A percentile compares a stretch with the other conserved stretches of the same genome.
These are phyloP conservation scores for Verticillium zaregamsianum DNA, from an alignment of 2,329 filamentous ascomycete species.

Conservation along the genomic window DNA sequence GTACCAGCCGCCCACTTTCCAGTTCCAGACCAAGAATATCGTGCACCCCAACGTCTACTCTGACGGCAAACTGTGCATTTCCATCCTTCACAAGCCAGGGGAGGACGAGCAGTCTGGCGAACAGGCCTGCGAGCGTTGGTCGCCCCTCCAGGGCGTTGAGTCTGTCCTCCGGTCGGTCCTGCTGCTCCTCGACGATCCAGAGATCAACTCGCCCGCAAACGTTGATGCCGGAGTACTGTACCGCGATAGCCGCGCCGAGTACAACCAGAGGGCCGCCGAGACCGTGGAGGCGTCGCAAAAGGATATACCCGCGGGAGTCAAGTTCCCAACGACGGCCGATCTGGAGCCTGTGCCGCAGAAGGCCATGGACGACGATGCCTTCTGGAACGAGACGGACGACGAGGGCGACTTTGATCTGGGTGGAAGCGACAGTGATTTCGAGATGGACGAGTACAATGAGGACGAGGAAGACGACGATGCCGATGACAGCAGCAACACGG, in stretches of 20 bases:
- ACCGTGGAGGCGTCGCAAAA: slow-evolving; percentile 70
- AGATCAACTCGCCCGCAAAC: slow-evolving; percentile 90
- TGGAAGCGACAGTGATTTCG: slow-evolving; percentile 65
- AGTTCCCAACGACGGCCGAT: slow-evolving; percentile 75
- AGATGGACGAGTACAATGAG: slow-evolving; percentile 55
- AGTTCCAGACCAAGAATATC: slow-evolving; percentile 69
- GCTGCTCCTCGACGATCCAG: slow-evolving; percentile 86
- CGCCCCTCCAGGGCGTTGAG: slow-evolving; percentile 88
- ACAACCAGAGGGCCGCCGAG: slow-evolving; percentile 64
- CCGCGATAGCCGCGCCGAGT: slow-evolving; percentile 65
- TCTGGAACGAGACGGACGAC: slow-evolving; percentile 74
- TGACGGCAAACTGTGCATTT: slow-evolving; percentile 91
- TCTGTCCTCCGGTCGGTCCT: slow-evolving; percentile 91
- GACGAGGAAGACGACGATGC: slow-evolving; percentile 55
- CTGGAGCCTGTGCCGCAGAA: slow-evolving; percentile 58
- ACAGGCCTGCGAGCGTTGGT: slow-evolving; percentile 86
- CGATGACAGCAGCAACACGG: slow-evolving; percentile 36
- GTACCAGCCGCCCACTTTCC: slow-evolving; percentile 82
- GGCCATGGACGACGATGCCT: slow-evolving; percentile 66
- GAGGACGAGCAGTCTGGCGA: slow-evolving; percentile 93
- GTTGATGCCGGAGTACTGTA: slow-evolving; percentile 88
- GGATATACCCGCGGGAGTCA: slow-evolving; percentile 75
- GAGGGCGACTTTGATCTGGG: slow-evolving; percentile 66
- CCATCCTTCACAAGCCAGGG: slow-evolving; percentile 88
- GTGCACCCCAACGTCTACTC: slow-evolving; percentile 93